Base-by-base conservation (phyloP, 495 filamentous ascomycete genomes). In the Penicillium atrosanguineum region DNA sequence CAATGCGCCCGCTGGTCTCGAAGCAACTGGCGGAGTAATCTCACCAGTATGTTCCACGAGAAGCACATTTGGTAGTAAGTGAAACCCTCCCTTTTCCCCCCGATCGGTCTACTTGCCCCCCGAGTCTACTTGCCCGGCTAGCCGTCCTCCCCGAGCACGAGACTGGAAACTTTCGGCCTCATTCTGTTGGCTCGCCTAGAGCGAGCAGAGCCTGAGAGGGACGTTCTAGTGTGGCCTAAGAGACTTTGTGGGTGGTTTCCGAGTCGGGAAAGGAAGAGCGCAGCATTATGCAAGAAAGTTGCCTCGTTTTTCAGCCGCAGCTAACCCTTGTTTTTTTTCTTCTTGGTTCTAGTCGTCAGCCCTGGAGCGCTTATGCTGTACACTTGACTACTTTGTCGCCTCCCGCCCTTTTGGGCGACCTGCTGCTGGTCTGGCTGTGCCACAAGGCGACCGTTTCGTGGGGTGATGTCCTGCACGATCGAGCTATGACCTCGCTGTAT, bases 1-100 rank as follows among this genome's bases (percentile, higher is more conserved):
- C 89, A 93, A 71, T 91, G 88, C 66, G 78, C 87, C 8, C 82
- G 89, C 25, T 93, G 89, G 89, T 87, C 87, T 20, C 76, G 89
- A 59, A 89, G 86, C 70, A 90, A 90, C 67, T 91, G 86, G 85
- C 76, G 88, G 58, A 89, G 87, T 69, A 92, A 93, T 67, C 81
- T 87, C 57, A 89, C 84, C 26, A 89, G 86, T 58, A 83, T 90
- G 71, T 79, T 87, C 51, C 76, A 75, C 61, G 87, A 91, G 59
- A 75, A 80, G 61, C 76, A 87, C 64, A 82, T 89, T 62, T 84
- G 81, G 77, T 79, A 72, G 84, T 89, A 74, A 79, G 84, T 83
- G 46, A 55, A 49, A 57, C 56, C 42, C 48, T 42, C 40, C 44
- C 28, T 48, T 55, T 53, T 21, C 44, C 41, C 41, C 23, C 43